A percentile compares a stretch with the other conserved stretches of the same genome.
phyloP scores from a whole-genome alignment of 2,329 filamentous ascomycete species.

The Fusarium fracticaudum region DNA sequence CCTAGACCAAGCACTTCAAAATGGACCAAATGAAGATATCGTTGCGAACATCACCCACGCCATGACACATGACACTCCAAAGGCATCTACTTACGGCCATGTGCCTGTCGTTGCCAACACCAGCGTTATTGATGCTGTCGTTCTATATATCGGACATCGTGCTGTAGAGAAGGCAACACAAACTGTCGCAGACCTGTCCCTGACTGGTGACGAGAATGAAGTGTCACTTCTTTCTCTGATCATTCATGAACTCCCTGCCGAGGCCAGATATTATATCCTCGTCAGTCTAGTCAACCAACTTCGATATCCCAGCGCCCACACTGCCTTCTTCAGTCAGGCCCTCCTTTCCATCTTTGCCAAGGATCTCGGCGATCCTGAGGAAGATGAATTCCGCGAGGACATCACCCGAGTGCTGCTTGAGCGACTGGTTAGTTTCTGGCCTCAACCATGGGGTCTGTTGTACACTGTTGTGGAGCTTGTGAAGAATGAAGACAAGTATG shows the following conservation, averaged over 20 bases:
- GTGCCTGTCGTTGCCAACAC: conserved; percentile 75
- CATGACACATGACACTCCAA: conserved; percentile 68
- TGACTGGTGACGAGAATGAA: conserved; percentile 58
- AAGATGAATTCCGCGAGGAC: conserved; percentile 85
- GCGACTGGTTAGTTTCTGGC: conserved; percentile 86
- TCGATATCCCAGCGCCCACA: conserved; percentile 87
- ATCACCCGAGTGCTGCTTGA: conserved; percentile 90
- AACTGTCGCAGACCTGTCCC: conserved; percentile 66
- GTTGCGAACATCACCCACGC: conserved; percentile 81
- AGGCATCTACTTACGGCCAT: conserved; percentile 72
- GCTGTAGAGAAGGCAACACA: conserved; percentile 70
- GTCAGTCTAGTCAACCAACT: conserved; percentile 90
- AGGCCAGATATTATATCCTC: conserved; percentile 85
- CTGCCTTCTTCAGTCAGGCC: conserved; percentile 90
- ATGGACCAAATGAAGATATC: conserved; percentile 74
- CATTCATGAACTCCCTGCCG: conserved; percentile 76
- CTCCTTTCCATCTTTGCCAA: conserved; percentile 86
- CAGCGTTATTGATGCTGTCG: conserved; percentile 79
- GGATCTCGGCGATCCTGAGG: conserved; percentile 77
- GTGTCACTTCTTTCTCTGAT: conserved; percentile 80
- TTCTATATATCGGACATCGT: conserved; percentile 82
- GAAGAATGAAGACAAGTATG: conserved; percentile 88
- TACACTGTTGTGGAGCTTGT: conserved; percentile 88
- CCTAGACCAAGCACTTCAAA: conserved; percentile 67
- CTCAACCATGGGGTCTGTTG: conserved; percentile 95